Percentiles rank a stretch among this genome's conserved stretches.
Conservation (phyloP, 345 rosid genomes). For the Syzygium aromaticum region DNA sequence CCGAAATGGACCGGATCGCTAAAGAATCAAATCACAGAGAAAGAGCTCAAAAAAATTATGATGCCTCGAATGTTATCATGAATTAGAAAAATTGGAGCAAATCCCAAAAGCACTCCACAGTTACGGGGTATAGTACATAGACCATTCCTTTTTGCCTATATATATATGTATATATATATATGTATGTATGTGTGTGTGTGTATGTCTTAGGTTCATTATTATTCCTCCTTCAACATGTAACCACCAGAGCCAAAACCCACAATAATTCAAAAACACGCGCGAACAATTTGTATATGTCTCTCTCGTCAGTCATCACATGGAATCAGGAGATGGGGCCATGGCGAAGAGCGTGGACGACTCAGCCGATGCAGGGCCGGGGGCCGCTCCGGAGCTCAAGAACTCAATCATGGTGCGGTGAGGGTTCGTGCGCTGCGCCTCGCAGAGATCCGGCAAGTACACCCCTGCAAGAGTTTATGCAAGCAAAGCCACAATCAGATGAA, state of each 20-base stretch:
- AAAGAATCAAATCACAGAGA: background rate
- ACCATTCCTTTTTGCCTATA: background rate
- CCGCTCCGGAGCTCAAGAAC: conserved; percentile 54
- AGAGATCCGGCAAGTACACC: conserved; percentile 78
- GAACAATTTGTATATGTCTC: background rate
- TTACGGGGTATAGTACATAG: background rate
- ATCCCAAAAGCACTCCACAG: background rate
- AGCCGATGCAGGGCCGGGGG: conserved; percentile 32
- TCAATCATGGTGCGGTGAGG: conserved; percentile 78
- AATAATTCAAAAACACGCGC: background rate
- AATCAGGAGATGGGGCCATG: conserved; percentile 26
- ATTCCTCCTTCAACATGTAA: background rate
- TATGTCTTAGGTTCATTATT: background rate
- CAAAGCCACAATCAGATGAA: background rate
- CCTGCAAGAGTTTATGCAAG: conserved; percentile 33
- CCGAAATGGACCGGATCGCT: background rate
- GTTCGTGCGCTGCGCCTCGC: conserved; percentile 49
- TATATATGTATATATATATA: background rate
- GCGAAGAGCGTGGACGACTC: background rate
- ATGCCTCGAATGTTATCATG: background rate
- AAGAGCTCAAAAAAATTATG: background rate
- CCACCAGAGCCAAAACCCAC: background rate
- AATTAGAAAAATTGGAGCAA: background rate
- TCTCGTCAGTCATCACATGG: conserved; percentile 9
- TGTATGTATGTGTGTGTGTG: background rate